Conservation (phyloP, 1,284 basidiomycete species). For the Pyrrhoderma noxium region DNA sequence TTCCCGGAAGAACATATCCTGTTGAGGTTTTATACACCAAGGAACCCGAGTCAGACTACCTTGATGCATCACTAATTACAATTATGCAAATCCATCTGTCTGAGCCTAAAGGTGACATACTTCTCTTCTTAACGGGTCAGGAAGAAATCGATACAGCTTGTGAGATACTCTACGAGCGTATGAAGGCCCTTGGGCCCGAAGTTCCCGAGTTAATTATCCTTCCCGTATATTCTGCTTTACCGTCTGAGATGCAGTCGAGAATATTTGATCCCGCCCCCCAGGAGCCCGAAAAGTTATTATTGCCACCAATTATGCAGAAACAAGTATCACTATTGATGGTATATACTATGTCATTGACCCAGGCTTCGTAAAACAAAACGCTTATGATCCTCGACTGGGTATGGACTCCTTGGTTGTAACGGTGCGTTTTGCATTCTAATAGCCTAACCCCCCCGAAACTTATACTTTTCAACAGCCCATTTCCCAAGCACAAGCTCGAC, state of each 20-base stretch:
- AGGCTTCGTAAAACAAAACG: conserved; percentile 98
- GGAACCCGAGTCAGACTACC: conserved; percentile 97
- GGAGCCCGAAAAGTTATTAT: conserved; percentile 97
- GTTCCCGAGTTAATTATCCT: conserved; percentile 96
- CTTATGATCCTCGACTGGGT: conserved; percentile 93
- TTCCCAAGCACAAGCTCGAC: conserved; percentile 95
- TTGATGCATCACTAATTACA: conserved; percentile 96
- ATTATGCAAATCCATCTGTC: conserved; percentile 99
- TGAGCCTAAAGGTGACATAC: conserved; percentile 92
- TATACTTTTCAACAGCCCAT: conserved; percentile 57
- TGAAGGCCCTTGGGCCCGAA: conserved; percentile 95
- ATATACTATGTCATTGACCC: conserved; percentile 99
- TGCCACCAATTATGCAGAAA: conserved; percentile 98
- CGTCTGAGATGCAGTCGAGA: conserved; percentile 94
- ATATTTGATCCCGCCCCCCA: conserved; percentile 98
- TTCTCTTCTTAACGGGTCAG: conserved; percentile 97
- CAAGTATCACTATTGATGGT: conserved; percentile 95
- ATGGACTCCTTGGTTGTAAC: conserved; percentile 99
- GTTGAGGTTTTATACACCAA: conserved; percentile 98
- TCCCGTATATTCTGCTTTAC: conserved; percentile 95
- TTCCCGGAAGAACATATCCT: conserved; percentile 96
- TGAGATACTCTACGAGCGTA: conserved; percentile 95
- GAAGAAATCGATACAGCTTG: conserved; percentile 98
- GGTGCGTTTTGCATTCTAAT: conserved; percentile 25
- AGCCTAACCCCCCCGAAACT: background rate